Conservation (phyloP, 768 basidiomycete species). For the Scleroderma bovista region DNA sequence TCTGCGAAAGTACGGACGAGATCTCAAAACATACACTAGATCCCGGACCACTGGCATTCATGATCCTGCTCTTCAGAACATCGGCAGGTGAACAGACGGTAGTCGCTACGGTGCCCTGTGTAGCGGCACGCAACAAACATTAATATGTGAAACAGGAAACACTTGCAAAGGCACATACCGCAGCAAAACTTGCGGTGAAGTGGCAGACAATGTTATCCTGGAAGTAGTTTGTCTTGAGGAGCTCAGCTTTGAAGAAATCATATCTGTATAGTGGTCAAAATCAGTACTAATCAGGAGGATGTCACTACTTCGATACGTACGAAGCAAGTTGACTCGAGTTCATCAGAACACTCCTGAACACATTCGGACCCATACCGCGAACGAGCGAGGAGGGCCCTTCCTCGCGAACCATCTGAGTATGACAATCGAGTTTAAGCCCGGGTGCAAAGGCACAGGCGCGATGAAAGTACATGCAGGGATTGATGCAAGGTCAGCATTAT, state of each 20-base stretch:
- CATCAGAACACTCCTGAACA: slow-evolving; percentile 83
- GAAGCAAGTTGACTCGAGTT: slow-evolving; percentile 90
- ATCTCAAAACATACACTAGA: slow-evolving; percentile 47
- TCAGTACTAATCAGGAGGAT: neutral
- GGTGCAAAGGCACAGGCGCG: neutral
- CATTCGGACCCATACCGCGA: slow-evolving; percentile 79
- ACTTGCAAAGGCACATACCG: slow-evolving; percentile 42
- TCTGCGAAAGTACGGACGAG: too few species aligned
- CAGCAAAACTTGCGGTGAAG: slow-evolving; percentile 82
- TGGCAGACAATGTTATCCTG: slow-evolving; percentile 80
- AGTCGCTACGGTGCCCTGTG: slow-evolving; percentile 79
- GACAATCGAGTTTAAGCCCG: neutral
- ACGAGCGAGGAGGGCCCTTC: slow-evolving; percentile 73
- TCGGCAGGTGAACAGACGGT: slow-evolving; percentile 88
- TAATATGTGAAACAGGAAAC: neutral
- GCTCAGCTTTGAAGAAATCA: slow-evolving; percentile 86
- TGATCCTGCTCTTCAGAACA: slow-evolving; percentile 84
- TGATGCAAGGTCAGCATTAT: neutral
- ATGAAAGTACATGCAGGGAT: neutral
- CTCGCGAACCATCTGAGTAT: slow-evolving; percentile 72
- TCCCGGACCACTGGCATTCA: slow-evolving; percentile 84
- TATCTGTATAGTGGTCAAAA: slow-evolving; percentile 43
- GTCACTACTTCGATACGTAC: slow-evolving; percentile 49
- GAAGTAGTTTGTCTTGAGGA: slow-evolving; percentile 67
- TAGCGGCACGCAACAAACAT: neutral